Evolutionary conservation across 2,329 filamentous ascomycete genomes (phyloP).

Genomic region (Didymella sp.): DNA sequence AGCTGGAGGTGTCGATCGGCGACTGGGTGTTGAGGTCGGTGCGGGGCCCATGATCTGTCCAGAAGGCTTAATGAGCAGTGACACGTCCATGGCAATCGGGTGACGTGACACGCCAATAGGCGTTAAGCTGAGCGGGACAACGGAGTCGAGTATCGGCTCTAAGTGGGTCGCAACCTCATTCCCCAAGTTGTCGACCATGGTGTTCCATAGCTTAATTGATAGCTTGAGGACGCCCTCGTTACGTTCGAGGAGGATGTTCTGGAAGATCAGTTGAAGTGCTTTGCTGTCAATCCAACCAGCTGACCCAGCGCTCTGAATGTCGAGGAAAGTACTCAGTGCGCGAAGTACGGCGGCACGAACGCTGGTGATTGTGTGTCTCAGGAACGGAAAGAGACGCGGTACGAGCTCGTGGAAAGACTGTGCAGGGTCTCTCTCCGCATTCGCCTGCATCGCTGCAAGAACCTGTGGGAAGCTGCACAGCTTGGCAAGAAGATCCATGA

Average conservation of each 20-base stretch:
- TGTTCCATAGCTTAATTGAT: slow-evolving; percentile 86
- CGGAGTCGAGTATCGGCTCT: slow-evolving; percentile 74
- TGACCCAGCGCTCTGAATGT: slow-evolving; percentile 78
- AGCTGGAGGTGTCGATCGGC: slow-evolving; percentile 44
- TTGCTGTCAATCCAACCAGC: slow-evolving; percentile 93
- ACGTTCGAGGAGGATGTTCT: slow-evolving; percentile 92
- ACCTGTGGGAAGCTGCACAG: slow-evolving; percentile 95
- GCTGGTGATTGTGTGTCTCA: slow-evolving; percentile 95
- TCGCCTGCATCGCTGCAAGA: slow-evolving; percentile 89
- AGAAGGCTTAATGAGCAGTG: slow-evolving; percentile 91
- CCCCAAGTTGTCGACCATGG: slow-evolving; percentile 73
- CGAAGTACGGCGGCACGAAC: slow-evolving; percentile 93
- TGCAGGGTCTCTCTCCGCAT: slow-evolving; percentile 77
- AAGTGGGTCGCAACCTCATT: slow-evolving; percentile 76
- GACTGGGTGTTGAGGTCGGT: slow-evolving; percentile 31
- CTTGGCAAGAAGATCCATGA: slow-evolving; percentile 97
- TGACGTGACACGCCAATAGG: slow-evolving; percentile 91
- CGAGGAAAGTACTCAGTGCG: slow-evolving; percentile 89
- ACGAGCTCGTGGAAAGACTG: slow-evolving; percentile 93
- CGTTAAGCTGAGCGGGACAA: slow-evolving; percentile 84
- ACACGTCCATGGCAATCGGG: slow-evolving; percentile 88
- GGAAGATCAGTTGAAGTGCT: slow-evolving; percentile 86
- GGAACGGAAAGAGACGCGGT: slow-evolving; percentile 91
- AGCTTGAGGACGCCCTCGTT: slow-evolving; percentile 82
- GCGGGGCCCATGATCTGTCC: slow-evolving; percentile 77